These are phyloP conservation scores for Panicum hallii DNA, from an alignment of 202 grass and related monocot species.

Conservation along the genomic window DNA sequence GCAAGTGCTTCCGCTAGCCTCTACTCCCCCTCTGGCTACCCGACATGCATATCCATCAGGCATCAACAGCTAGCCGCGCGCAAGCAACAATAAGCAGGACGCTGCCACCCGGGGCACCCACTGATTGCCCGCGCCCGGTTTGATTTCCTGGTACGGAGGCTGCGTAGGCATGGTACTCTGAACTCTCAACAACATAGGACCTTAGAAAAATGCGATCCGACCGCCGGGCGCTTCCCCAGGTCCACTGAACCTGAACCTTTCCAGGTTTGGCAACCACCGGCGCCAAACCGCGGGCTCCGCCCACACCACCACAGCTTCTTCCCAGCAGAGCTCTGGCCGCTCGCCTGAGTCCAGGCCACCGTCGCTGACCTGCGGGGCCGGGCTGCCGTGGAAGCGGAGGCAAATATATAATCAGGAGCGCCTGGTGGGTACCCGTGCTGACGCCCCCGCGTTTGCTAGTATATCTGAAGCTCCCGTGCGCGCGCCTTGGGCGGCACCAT, in stretches of 20 bases:
- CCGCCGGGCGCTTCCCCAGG: not conserved
- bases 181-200: not conserved
- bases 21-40: too few species aligned
- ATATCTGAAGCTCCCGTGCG: not conserved
- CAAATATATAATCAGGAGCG: not conserved
- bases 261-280: not conserved
- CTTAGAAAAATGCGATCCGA: not conserved
- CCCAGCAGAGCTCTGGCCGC: too few species aligned
- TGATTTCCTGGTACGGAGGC: not conserved
- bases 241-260: constrained; percentile 39
- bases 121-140: constrained; percentile 22
- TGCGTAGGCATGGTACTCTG: not conserved
- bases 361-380: not conserved
- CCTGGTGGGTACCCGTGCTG: not conserved
- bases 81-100: not conserved
- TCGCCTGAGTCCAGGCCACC: not conserved
- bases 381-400: not conserved
- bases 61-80: not conserved
- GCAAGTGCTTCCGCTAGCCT: too few species aligned
- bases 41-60: not conserved
- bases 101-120: not conserved
- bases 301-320: not conserved
- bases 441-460: not conserved
- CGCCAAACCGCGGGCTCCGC: constrained; percentile 32
- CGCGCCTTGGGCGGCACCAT: not conserved